Percentiles rank a stretch among this genome's conserved stretches.
These are phyloP conservation scores for Plasmodium gonderi DNA, from an alignment of 169 alveolate species.

Conservation along the genomic window DNA sequence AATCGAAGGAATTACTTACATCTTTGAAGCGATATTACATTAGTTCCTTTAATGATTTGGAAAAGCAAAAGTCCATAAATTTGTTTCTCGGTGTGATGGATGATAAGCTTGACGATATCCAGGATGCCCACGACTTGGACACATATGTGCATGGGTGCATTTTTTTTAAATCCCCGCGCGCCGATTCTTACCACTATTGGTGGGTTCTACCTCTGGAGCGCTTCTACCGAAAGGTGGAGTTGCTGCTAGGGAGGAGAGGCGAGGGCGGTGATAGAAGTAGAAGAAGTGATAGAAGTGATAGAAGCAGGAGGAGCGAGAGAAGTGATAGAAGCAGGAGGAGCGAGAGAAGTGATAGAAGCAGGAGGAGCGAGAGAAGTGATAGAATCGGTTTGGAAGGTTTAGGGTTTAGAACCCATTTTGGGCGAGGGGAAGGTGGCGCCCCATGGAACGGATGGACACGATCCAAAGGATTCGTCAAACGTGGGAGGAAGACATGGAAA, in stretches of 20 bases:
- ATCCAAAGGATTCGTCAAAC: too few species aligned
- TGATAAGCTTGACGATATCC: conserved; percentile 11
- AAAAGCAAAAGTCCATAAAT: conserved; percentile 79
- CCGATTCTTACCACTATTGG: not conserved
- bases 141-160: not conserved
- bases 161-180: not conserved
- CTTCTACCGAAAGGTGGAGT: conserved; percentile 10
- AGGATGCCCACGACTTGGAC: conserved; percentile 34
- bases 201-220: conserved; percentile 61
- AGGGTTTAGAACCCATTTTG: too few species aligned
- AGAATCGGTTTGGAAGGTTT: too few species aligned
- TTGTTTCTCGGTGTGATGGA: conserved; percentile 76
- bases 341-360: too few species aligned
- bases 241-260: not conserved
- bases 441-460: too few species aligned
- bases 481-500: not conserved
- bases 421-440: too few species aligned
- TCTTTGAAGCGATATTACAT: conserved; percentile 79
- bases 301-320: not conserved
- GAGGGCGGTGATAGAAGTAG: not conserved
- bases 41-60: conserved; percentile 82
- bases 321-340: too few species aligned
- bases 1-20: conserved; percentile 81
- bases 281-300: not conserved
- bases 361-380: too few species aligned